Evolutionary conservation across 441 rosid species (phyloP), one percentile per base, ranked within the genome.

Genomic region (Omphalea diandra): DNA sequence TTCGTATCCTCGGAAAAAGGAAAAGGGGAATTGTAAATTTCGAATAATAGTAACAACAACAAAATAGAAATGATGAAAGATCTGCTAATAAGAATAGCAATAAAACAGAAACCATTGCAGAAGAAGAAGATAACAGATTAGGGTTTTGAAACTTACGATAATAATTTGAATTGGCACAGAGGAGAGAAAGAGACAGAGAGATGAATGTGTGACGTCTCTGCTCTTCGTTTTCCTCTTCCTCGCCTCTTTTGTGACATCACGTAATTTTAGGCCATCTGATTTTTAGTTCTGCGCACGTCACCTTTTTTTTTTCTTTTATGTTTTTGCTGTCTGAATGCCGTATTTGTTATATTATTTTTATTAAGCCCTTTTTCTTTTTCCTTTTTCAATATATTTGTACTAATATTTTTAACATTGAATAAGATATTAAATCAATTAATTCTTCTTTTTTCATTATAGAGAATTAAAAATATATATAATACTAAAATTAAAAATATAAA

Each of bases 111-210:
- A n/a, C n/a, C n/a, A n/a, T n/a, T n/a, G 14, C 1, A 5, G 7
- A 20, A 24, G 33, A 33, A 63, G 60, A 54, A 9, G 32, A n/a
- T n/a, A n/a, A n/a, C 55, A n/a, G n/a, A n/a, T n/a, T 71, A 69
- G 62, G 72, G 65, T 74, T 71, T 71, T 56, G 67, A 74, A 58
- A 47, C 71, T 71, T 50, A 74, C 75, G 31, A 61, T 65, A 6
- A 26, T 40, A 54, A 53, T 41, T 49, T 22, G 17, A 11, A 27
- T 41, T n/a, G n/a, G n/a, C n/a, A n/a, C n/a, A n/a, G n/a, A n/a
- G n/a, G n/a, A n/a, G n/a, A 22, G 11, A 43, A 59, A 53, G 71
- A 38, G n/a, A n/a, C n/a, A 14, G 22, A 41, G 35, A 27, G 7
- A 70, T 50, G 10, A 10, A 18, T 9, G 5, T n/a, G 35, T 43